These are phyloP conservation scores for Monosporascus sp. DNA, from an alignment of 2,329 filamentous ascomycete genomes.

Conservation along the genomic window DNA sequence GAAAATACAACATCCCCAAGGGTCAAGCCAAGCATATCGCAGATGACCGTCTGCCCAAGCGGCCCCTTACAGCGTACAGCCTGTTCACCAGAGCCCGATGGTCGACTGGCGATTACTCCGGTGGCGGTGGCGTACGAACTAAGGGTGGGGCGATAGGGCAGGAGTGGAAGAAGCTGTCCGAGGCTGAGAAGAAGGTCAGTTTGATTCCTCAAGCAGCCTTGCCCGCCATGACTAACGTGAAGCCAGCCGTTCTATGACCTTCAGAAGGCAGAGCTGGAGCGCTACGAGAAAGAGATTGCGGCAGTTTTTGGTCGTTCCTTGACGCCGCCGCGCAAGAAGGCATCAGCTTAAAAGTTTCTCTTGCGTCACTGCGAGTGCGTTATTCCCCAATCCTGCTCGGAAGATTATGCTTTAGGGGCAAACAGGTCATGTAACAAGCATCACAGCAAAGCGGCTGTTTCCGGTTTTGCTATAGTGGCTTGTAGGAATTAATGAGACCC, in stretches of 20 bases:
- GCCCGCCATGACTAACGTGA: conserved; percentile 12
- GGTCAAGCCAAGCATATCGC: conserved; percentile 25
- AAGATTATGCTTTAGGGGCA: too few species aligned
- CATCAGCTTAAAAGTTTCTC: not conserved
- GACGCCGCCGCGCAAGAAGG: not conserved
- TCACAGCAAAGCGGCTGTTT: too few species aligned
- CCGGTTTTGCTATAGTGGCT: too few species aligned
- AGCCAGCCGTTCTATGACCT: conserved; percentile 31
- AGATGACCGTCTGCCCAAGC: conserved; percentile 45
- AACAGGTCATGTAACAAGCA: too few species aligned
- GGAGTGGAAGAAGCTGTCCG: conserved; percentile 40
- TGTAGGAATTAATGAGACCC: too few species aligned
- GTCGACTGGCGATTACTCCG: conserved; percentile 20
- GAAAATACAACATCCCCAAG: conserved; percentile 27
- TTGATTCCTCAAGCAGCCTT: not conserved
- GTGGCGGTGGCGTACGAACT: too few species aligned
- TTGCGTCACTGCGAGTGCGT: not conserved
- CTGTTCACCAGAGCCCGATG: conserved; percentile 36
- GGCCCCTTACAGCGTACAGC: conserved; percentile 25
- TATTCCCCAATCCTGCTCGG: too few species aligned
- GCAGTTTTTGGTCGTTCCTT: conserved; percentile 14
- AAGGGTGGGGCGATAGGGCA: conserved; percentile 10
- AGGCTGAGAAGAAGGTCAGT: conserved; percentile 38
- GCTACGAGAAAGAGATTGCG: conserved; percentile 26
- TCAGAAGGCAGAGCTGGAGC: conserved; percentile 21